Base-by-base conservation (phyloP, 306 rosid genomes). In the Mimosa pudica region DNA sequence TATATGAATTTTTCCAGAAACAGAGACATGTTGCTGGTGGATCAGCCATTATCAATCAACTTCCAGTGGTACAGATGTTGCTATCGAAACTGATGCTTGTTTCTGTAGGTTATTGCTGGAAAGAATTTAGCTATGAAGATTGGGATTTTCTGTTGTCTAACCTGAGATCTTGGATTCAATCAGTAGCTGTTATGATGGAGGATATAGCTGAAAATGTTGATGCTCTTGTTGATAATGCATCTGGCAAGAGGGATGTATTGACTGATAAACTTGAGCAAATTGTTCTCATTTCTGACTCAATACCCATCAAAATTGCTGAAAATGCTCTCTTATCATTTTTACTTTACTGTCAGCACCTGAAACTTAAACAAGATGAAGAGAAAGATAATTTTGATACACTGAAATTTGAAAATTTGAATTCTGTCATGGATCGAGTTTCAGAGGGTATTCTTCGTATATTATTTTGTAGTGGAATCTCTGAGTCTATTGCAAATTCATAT, bases 391-490 rank as follows among this genome's bases (percentile, higher is more conserved):
- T 80, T 70, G 79, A 82, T 79, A 81, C 87, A 46, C 30, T 80
- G 70, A 76, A 75, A 82, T 38, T 81, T 79, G 98, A 92, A 77
- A 91, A 80, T 65, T 82, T 88, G 85, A 92, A 86, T 78, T 88
- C 86, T 75, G 73, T 89, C 79, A 88, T 85, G 82, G 92, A 90
- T 84, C 87, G 98, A 74, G 89, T 95, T 69, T 70, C 89, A 58
- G 98, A 95, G 78, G 98, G 96, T 78, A 80, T 91, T 82, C 93
- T 95, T 74, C 89, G 98, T 61, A 48, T 92, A 75, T 89, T 95
- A 58, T 95, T 95, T 83, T 95, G 98, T 89, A 88, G 96, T 6
- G 98, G 98, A 65, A 84, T 92, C 71, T 86, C 98, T 45, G 98
- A 95, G 86, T 97, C 97, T 74, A 85, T 91, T 71, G 96, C 90